Conservation (phyloP, 306 rosid genomes). For the Malus orientalis region DNA sequence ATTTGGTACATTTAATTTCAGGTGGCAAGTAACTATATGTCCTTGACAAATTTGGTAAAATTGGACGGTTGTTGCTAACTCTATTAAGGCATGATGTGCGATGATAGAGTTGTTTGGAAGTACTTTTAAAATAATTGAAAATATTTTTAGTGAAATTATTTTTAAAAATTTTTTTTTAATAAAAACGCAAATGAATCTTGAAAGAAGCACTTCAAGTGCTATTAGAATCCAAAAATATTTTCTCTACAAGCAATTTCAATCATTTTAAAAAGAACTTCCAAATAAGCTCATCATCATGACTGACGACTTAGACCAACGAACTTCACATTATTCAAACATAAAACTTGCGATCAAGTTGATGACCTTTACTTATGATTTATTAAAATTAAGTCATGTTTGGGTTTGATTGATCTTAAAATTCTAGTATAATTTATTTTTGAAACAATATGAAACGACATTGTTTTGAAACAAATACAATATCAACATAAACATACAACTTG, state of each 20-base stretch:
- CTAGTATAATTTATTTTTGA: no score
- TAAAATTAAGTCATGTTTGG: background rate
- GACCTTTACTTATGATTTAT: background rate
- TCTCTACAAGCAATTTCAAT: no score
- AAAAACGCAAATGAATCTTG: no score
- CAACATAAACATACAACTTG: background rate
- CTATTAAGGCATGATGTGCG: background rate
- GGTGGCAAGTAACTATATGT: background rate
- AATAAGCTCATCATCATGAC: background rate
- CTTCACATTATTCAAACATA: background rate
- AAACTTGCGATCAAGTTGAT: background rate
- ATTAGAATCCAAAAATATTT: no score
- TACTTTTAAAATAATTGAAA: no score
- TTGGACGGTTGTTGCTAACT: background rate
- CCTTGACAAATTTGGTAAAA: background rate
- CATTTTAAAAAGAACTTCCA: no score
- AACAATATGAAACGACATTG: background rate
- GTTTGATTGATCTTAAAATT: no score
- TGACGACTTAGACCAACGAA: background rate
- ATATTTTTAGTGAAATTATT: no score
- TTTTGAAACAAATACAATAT: background rate
- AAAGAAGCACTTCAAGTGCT: no score
- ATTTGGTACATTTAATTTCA: background rate
- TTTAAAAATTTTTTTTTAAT: no score
- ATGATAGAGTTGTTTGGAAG: background rate